Evolutionary conservation across 2,329 filamentous ascomycete species (phyloP).

Genomic region (Tolypocladium pustulatum): DNA sequence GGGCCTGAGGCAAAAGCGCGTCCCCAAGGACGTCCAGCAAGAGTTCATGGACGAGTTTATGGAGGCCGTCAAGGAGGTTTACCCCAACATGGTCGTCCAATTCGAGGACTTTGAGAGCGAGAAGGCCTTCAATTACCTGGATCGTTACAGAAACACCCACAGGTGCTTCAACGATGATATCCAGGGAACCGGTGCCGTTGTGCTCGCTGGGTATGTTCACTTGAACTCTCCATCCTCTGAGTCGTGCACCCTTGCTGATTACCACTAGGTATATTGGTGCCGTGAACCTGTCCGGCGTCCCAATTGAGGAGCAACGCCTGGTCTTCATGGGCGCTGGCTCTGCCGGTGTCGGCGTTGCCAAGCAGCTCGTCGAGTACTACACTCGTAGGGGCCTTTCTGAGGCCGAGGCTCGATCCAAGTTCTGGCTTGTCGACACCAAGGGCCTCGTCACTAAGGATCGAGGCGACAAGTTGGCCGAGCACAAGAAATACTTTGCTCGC

Average conservation of each 20-base stretch:
- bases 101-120: slow-evolving; percentile 96
- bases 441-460: slow-evolving; percentile 89
- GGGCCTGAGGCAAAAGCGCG: slow-evolving; percentile 75
- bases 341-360: slow-evolving; percentile 92
- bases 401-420: slow-evolving; percentile 77
- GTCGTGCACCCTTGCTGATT: slow-evolving; percentile 38
- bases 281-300: slow-evolving; percentile 77
- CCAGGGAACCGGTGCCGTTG: slow-evolving; percentile 92
- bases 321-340: slow-evolving; percentile 96
- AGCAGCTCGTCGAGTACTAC: slow-evolving; percentile 96
- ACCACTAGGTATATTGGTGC: slow-evolving; percentile 52
- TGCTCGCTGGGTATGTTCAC: slow-evolving; percentile 61
- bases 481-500: slow-evolving; percentile 66
- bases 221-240: slow-evolving; percentile 2
- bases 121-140: slow-evolving; percentile 83
- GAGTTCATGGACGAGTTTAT: slow-evolving; percentile 98
- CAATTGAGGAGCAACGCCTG: slow-evolving; percentile 80
- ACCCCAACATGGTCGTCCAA: slow-evolving; percentile 63
- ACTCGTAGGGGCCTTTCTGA: slow-evolving; percentile 84
- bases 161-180: slow-evolving; percentile 99
- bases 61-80: slow-evolving; percentile 71
- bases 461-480: slow-evolving; percentile 85
- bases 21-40: slow-evolving; percentile 66
- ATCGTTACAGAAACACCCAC: slow-evolving; percentile 79
- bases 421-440: slow-evolving; percentile 96